A percentile compares a stretch with the other conserved stretches of the same genome.
Evolutionary conservation across 768 basidiomycete species (phyloP).

Genomic region (Lyophyllum atratum): DNA sequence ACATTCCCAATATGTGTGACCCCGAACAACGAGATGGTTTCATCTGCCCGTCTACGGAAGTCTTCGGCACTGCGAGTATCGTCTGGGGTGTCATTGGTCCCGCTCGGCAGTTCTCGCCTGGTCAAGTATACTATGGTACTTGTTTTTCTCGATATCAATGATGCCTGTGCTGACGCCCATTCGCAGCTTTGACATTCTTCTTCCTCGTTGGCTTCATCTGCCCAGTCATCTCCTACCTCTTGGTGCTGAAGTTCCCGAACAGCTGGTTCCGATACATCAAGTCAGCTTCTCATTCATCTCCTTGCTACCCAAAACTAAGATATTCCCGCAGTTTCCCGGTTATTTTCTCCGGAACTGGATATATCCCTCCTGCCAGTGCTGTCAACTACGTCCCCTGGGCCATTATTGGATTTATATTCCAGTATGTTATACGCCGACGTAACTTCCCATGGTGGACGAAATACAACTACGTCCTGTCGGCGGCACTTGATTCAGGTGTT

Average conservation of each 20-base stretch:
- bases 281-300: conserved; percentile 33
- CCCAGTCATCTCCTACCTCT: conserved; percentile 56
- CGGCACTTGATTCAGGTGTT: conserved; percentile 71
- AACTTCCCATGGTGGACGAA: conserved; percentile 75
- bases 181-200: conserved; percentile 59
- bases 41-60: conserved; percentile 68
- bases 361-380: conserved; percentile 67
- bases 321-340: conserved; percentile 43
- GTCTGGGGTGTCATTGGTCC: conserved; percentile 87
- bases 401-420: conserved; percentile 67
- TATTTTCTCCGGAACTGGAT: conserved; percentile 59
- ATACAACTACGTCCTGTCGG: conserved; percentile 70
- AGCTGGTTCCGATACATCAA: conserved; percentile 64
- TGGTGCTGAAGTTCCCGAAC: conserved; percentile 63
- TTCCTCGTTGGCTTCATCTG: conserved; percentile 75
- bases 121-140: conserved; percentile 56
- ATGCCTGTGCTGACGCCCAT: conserved; percentile 13
- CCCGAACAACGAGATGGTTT: conserved; percentile 59
- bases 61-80: conserved; percentile 79
- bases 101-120: conserved; percentile 63
- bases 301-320: neutral
- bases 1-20: conserved; percentile 63
- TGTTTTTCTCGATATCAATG: conserved; percentile 2
- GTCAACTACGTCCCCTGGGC: conserved; percentile 72
- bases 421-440: conserved; percentile 57